Evolutionary conservation across 1,284 basidiomycete genomes (phyloP).

Genomic region (Malassezia caprae): DNA sequence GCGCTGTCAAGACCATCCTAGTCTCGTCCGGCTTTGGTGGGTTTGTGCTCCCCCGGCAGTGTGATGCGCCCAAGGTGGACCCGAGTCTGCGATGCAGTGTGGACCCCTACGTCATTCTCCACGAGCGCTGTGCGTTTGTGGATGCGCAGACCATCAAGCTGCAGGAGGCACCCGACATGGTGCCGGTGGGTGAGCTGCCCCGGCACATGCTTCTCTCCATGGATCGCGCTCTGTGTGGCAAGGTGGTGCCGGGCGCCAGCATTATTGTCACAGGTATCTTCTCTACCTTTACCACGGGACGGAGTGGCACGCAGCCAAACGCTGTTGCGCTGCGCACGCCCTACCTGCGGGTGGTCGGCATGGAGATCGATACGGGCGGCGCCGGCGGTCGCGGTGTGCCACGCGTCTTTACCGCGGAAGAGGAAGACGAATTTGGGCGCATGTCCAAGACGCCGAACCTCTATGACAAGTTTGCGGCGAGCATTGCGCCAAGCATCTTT

Average conservation of each 20-base stretch:
- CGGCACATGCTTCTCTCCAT: conserved; percentile 86
- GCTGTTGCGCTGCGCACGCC: conserved; percentile 77
- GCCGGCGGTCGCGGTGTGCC: conserved; percentile 58
- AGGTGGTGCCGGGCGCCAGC: conserved; percentile 73
- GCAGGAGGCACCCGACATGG: conserved; percentile 98
- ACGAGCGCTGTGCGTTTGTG: conserved; percentile 85
- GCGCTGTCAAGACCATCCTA: conserved; percentile 59
- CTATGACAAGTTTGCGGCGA: conserved; percentile 85
- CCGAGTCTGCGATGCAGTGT: conserved; percentile 70
- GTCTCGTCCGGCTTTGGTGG: conserved; percentile 78
- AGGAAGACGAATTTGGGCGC: conserved; percentile 89
- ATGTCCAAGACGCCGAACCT: conserved; percentile 80
- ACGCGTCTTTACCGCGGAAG: conserved; percentile 74
- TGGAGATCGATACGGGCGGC: conserved; percentile 65
- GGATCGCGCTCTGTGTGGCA: conserved; percentile 54
- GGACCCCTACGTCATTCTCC: conserved; percentile 91
- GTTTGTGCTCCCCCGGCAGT: conserved; percentile 50
- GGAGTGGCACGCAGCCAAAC: conserved; percentile 45
- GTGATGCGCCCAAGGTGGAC: conserved; percentile 36
- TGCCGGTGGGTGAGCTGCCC: conserved; percentile 94
- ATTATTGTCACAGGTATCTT: conserved; percentile 93
- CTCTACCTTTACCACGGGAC: conserved; percentile 78
- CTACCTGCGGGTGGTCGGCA: conserved; percentile 83
- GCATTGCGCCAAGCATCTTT: conserved; percentile 93
- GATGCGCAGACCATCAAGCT: conserved; percentile 95